These are phyloP conservation scores for Lasiosphaeriaceae sp. DNA, from an alignment of 495 filamentous ascomycete species.

Conservation along the genomic window DNA sequence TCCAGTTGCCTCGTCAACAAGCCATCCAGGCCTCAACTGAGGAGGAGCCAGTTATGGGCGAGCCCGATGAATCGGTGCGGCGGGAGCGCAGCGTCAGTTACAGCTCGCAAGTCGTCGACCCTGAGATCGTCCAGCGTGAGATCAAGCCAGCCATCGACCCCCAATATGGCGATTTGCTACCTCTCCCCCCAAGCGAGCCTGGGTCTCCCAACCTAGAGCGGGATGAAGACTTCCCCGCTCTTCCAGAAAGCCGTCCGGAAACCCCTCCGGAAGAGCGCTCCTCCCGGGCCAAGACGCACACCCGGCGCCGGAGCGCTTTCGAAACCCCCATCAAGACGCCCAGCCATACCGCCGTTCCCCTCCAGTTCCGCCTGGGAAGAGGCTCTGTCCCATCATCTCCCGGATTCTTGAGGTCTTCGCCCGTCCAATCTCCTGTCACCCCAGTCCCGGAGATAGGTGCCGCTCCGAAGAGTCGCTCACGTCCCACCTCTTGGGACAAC, in stretches of 20 bases:
- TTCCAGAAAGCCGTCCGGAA: conserved; percentile 50
- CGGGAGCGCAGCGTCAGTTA: conserved; percentile 28
- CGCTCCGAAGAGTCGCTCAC: conserved; percentile 27
- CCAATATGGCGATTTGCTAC: conserved; percentile 51
- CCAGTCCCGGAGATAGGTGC: conserved; percentile 19
- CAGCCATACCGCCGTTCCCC: conserved; percentile 50
- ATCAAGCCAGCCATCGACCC: conserved; percentile 57
- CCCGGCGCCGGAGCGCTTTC: conserved; percentile 32
- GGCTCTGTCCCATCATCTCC: conserved; percentile 41
- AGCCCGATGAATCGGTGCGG: not conserved
- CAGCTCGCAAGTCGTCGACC: conserved; percentile 41
- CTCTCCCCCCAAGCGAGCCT: conserved; percentile 50
- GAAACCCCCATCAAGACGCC: conserved; percentile 45
- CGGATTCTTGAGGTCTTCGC: conserved; percentile 30
- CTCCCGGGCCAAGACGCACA: conserved; percentile 29
- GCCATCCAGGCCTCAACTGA: conserved; percentile 35
- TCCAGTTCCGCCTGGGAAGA: conserved; percentile 43
- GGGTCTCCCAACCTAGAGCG: conserved; percentile 34
- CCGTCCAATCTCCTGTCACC: conserved; percentile 34
- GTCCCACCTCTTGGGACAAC: conserved; percentile 50
- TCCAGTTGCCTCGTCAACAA: conserved; percentile 39
- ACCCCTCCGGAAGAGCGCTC: conserved; percentile 38
- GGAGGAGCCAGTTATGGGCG: conserved; percentile 14
- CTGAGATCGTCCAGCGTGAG: conserved; percentile 45
- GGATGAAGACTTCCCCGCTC: conserved; percentile 36